A percentile compares a stretch with the other conserved stretches of the same genome.
phyloP scores from a whole-genome alignment of 2,329 filamentous ascomycete species.

The Rhynchosporium secalis region DNA sequence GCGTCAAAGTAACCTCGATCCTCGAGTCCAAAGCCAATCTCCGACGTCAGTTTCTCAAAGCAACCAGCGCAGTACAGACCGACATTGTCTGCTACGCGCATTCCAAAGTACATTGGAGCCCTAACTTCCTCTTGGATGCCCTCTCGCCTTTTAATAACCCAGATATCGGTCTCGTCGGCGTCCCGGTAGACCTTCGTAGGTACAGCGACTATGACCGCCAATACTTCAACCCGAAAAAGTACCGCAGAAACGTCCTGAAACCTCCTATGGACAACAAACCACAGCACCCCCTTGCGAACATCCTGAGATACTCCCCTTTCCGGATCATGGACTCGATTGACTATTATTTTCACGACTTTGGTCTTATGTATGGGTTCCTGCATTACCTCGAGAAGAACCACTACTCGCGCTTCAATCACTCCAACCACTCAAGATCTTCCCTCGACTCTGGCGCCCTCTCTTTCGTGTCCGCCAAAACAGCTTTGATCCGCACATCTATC shows the following conservation, averaged over 20 bases:
- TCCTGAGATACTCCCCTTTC: not conserved
- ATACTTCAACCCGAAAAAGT: not conserved
- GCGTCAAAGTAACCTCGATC: conserved; percentile 11
- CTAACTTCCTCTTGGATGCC: not conserved
- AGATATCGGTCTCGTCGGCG: conserved; percentile 11
- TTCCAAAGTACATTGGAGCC: not conserved
- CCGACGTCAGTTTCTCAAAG: conserved; percentile 7
- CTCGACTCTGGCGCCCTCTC: conserved; percentile 49
- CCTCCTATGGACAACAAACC: not conserved
- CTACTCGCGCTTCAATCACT: not conserved
- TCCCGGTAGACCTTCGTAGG: not conserved
- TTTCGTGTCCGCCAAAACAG: conserved; percentile 54
- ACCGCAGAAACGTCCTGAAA: not conserved
- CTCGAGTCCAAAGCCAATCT: not conserved
- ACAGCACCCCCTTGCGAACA: not conserved
- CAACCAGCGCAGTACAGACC: not conserved
- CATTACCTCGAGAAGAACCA: conserved; percentile 1
- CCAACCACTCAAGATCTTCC: conserved; percentile 16
- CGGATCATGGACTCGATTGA: not conserved
- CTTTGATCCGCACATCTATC: conserved; percentile 13
- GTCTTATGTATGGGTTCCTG: not conserved
- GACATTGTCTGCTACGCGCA: conserved; percentile 13
- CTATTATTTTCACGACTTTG: not conserved
- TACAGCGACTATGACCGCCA: not conserved
- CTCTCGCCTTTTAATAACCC: conserved; percentile 5